Conservation (phyloP, 352 stramenopile genomes). For the Thalassiosira gravida region DNA sequence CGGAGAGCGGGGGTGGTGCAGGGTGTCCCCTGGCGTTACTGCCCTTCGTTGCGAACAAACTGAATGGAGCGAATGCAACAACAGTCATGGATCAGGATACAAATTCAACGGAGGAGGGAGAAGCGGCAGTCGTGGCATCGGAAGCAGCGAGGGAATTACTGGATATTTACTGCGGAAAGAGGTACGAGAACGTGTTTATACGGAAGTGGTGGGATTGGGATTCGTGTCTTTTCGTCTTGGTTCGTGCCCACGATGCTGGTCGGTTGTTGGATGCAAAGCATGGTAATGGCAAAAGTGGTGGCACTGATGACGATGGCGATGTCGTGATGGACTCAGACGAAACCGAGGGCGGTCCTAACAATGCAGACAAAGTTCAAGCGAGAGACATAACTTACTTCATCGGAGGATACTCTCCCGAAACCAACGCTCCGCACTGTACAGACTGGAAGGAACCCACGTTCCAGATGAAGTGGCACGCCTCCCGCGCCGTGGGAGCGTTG, state of each 20-base stretch:
- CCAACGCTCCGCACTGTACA: conserved; percentile 45
- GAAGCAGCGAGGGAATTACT: conserved; percentile 54
- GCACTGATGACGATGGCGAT: conserved; percentile 47
- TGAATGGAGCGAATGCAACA: neutral
- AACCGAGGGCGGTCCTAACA: conserved; percentile 8
- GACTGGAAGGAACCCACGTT: conserved; percentile 52
- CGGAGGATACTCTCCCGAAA: conserved; percentile 63
- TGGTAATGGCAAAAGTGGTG: conserved; percentile 7
- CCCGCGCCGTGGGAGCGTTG: conserved; percentile 60
- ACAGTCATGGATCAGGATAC: neutral
- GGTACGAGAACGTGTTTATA: conserved; percentile 55
- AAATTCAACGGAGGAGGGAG: conserved; percentile 25
- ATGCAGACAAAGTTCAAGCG: neutral
- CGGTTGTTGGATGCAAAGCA: neutral
- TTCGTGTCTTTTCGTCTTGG: conserved; percentile 66
- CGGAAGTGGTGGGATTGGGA: conserved; percentile 78
- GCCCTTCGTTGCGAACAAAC: conserved; percentile 36
- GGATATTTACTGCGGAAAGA: conserved; percentile 46
- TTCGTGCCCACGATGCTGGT: conserved; percentile 40
- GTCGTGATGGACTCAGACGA: conserved; percentile 39
- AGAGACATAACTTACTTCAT: conserved; percentile 56
- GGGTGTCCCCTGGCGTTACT: conserved; percentile 44
- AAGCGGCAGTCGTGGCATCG: conserved; percentile 50
- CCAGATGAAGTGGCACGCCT: conserved; percentile 72
- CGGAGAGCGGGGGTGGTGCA: neutral